phyloP scores from a whole-genome alignment of 768 basidiomycete genomes.

The Pisolithus orientalis region DNA sequence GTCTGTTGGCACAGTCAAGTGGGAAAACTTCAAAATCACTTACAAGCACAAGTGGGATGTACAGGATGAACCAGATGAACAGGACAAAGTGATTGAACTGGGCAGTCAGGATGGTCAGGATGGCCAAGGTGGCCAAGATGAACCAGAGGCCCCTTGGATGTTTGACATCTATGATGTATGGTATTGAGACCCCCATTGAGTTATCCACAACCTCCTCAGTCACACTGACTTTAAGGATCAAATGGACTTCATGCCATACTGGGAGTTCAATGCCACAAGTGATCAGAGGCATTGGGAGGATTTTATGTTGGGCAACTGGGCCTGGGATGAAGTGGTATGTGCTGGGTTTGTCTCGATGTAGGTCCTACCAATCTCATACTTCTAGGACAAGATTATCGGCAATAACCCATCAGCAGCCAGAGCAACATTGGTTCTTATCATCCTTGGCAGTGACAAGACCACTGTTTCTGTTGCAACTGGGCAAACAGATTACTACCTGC shows the following conservation, averaged over 20 bases:
- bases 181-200: too few species aligned
- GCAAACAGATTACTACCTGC: constrained; percentile 4
- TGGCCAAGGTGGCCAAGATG: too few species aligned
- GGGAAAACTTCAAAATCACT: too few species aligned
- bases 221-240: constrained; percentile 16
- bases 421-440: constrained; percentile 8
- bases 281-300: constrained; percentile 1
- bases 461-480: constrained; percentile 6
- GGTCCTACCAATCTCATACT: neutral
- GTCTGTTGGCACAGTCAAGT: too few species aligned
- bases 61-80: too few species aligned
- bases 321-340: constrained; percentile 10
- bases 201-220: constrained; percentile 1
- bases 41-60: too few species aligned
- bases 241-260: constrained; percentile 13
- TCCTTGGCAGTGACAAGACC: constrained; percentile 7
- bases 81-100: too few species aligned
- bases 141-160: too few species aligned
- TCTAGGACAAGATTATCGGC: neutral
- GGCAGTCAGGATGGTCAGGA: too few species aligned
- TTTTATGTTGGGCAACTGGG: constrained; percentile 11
- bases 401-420: constrained; percentile 19
- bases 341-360: neutral
- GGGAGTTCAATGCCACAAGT: constrained; percentile 2
- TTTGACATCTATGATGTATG: too few species aligned